Evolutionary conservation across 176 grass and related monocot species (phyloP).

Genomic region (Triticum turgidum): DNA sequence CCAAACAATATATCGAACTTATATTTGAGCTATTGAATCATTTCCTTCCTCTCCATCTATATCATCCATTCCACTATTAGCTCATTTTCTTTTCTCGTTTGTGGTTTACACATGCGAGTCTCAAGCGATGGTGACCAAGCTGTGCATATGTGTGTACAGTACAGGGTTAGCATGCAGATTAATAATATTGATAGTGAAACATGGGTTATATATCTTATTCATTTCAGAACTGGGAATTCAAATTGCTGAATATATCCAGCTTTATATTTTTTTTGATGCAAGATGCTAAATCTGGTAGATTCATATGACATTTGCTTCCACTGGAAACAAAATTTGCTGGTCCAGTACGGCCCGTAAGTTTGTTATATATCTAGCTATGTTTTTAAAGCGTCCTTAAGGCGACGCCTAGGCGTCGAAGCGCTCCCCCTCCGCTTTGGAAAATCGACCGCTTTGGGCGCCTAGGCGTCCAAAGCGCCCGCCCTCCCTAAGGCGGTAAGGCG

Average conservation of each 20-base stretch:
- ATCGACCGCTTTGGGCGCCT: no score
- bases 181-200: neutral
- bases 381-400: no score
- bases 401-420: no score
- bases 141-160: neutral
- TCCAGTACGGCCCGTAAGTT: neutral
- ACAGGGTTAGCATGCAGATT: neutral
- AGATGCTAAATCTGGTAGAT: neutral
- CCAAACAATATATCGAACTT: neutral
- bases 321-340: neutral
- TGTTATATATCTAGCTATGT: neutral
- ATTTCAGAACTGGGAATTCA: neutral
- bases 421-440: no score
- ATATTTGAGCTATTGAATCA: neutral
- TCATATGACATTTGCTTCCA: constrained; percentile 13
- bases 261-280: neutral
- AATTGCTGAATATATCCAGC: neutral
- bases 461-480: no score
- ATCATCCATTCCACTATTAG: constrained; percentile 2
- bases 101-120: neutral
- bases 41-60: neutral
- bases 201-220: neutral
- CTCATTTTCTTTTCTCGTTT: neutral
- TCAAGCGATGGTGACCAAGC: neutral
- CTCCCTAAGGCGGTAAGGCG: no score